Conservation (phyloP, 352 stramenopile species). For the Globisporangium nodosum region DNA sequence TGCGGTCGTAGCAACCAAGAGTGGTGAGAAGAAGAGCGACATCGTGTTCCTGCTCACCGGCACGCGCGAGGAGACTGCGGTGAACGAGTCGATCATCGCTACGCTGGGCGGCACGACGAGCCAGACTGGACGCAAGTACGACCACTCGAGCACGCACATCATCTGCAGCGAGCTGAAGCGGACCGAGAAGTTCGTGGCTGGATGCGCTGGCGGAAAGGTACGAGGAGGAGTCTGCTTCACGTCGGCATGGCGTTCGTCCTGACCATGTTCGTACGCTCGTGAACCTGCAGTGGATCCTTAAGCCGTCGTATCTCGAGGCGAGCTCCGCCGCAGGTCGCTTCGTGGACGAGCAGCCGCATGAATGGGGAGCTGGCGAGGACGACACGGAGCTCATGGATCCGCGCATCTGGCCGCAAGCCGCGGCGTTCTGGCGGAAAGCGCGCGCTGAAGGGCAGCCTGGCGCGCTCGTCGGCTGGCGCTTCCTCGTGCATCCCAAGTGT, state of each 20-base stretch:
- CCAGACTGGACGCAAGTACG: conserved; percentile 60
- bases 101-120: conserved; percentile 58
- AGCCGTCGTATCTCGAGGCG: conserved; percentile 73
- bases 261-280: background rate
- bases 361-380: conserved; percentile 54
- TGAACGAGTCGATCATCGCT: conserved; percentile 77
- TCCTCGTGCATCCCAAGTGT: conserved; percentile 73
- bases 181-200: conserved; percentile 84
- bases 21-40: background rate
- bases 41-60: conserved; percentile 72
- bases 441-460: conserved; percentile 37
- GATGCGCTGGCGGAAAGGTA: conserved; percentile 79
- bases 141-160: conserved; percentile 74
- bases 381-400: conserved; percentile 66
- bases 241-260: background rate
- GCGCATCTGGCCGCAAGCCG: conserved; percentile 62
- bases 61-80: conserved; percentile 53
- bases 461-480: conserved; percentile 60
- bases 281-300: conserved; percentile 71
- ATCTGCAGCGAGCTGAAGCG: conserved; percentile 85
- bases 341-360: conserved; percentile 61
- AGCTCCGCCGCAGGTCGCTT: conserved; percentile 59
- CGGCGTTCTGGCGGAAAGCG: conserved; percentile 61
- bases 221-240: background rate
- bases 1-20: conserved; percentile 10